A percentile compares a stretch with the other conserved stretches of the same genome.
These are phyloP conservation scores for Yamadazyma oceani DNA, from an alignment of 1,139 yeast genomes.

Conservation along the genomic window DNA sequence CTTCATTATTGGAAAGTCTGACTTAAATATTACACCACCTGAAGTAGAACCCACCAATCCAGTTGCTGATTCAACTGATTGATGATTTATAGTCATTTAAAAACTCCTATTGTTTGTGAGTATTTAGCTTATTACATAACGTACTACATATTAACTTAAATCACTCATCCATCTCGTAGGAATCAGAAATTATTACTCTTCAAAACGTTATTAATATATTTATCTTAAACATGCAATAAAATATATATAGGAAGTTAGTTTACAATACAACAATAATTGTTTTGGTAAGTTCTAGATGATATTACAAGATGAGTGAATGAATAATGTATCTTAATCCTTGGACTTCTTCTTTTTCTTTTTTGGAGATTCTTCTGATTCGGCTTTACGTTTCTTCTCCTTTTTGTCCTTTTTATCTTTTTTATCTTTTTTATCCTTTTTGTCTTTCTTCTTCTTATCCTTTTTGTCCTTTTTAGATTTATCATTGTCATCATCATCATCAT, in stretches of 20 bases:
- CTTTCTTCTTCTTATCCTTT: constrained; percentile 56
- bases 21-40: no score
- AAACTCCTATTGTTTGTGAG: no score
- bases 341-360: constrained; percentile 53
- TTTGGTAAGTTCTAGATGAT: no score
- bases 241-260: constrained; percentile 5
- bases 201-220: constrained; percentile 6
- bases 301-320: background rate
- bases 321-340: constrained; percentile 28
- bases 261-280: constrained; percentile 6
- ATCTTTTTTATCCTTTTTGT: constrained; percentile 55
- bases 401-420: constrained; percentile 57
- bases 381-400: constrained; percentile 53
- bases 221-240: constrained; percentile 15
- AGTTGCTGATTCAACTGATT: constrained; percentile 2
- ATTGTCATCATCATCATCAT: constrained; percentile 29
- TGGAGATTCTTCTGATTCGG: constrained; percentile 46
- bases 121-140: no score
- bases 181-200: background rate
- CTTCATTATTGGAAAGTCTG: constrained; percentile 22
- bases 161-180: no score
- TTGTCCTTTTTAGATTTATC: constrained; percentile 51
- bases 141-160: no score
- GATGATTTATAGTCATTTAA: no score
- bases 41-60: constrained; percentile 1